phyloP scores from a whole-genome alignment of 2,329 filamentous ascomycete genomes.

The Sporothrix brasiliensis region DNA sequence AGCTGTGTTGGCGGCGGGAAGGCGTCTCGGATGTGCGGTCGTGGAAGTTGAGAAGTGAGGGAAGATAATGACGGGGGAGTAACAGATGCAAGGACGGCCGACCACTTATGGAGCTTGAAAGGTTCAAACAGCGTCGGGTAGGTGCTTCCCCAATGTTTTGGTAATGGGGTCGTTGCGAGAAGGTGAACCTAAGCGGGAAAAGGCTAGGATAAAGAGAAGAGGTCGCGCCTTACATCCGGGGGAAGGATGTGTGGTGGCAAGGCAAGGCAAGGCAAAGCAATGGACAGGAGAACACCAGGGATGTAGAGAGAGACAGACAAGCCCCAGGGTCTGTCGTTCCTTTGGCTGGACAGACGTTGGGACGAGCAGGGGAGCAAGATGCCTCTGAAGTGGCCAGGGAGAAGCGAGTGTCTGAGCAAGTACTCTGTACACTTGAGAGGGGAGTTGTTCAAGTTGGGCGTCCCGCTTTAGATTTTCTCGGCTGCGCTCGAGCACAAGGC shows the following conservation, averaged over 20 bases:
- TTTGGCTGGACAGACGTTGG: slow-evolving; percentile 8
- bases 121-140: slow-evolving; percentile 21
- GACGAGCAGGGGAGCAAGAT: slow-evolving; percentile 13
- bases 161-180: slow-evolving; percentile 14
- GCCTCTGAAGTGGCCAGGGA: not conserved
- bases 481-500: not conserved
- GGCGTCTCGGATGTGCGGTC: slow-evolving; percentile 26
- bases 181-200: slow-evolving; percentile 1
- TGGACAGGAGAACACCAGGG: slow-evolving; percentile 13
- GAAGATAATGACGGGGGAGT: slow-evolving; percentile 8
- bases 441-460: not conserved
- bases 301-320: not conserved
- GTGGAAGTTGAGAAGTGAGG: slow-evolving; percentile 18
- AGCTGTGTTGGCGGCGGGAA: slow-evolving; percentile 26
- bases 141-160: slow-evolving; percentile 30
- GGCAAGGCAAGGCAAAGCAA: slow-evolving; percentile 12
- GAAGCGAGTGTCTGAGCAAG: slow-evolving; percentile 6
- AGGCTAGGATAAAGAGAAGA: slow-evolving; percentile 21
- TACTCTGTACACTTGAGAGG: not conserved
- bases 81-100: slow-evolving; percentile 23
- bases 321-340: not conserved
- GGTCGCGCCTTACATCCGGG: slow-evolving; percentile 25
- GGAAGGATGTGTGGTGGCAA: slow-evolving; percentile 10
- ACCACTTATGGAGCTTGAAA: slow-evolving; percentile 20
- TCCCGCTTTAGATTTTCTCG: slow-evolving; percentile 2